Conservation (phyloP, 768 basidiomycete species). For the Mycena rebaudengoi region DNA sequence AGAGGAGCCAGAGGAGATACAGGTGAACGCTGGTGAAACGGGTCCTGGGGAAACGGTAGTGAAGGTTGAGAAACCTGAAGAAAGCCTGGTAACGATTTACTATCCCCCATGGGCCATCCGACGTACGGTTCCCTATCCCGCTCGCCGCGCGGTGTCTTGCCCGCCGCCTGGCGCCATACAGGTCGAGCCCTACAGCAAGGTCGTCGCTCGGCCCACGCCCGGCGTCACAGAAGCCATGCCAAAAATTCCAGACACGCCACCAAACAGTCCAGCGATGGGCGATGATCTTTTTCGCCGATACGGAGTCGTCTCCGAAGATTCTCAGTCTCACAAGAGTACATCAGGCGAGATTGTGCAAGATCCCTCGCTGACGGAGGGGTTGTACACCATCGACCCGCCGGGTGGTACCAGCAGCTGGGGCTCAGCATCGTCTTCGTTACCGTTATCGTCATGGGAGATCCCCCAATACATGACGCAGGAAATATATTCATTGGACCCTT, state of each 20-base stretch:
- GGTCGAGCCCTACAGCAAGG: conserved; percentile 21
- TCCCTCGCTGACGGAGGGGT: background rate
- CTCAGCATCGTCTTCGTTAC: background rate
- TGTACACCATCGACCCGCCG: conserved; percentile 4
- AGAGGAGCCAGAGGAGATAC: background rate
- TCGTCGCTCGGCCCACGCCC: conserved; percentile 9
- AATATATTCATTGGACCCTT: too few species aligned
- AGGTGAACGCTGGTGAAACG: too few species aligned
- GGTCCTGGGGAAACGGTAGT: too few species aligned
- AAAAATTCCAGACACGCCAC: background rate
- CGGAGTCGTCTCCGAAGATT: too few species aligned
- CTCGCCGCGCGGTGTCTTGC: conserved; percentile 25
- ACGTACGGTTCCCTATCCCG: conserved; percentile 19
- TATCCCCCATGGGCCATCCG: conserved; percentile 26
- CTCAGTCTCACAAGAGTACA: too few species aligned
- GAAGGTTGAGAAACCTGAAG: conserved; percentile 11
- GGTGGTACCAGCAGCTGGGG: conserved; percentile 17
- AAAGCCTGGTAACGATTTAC: conserved; percentile 20
- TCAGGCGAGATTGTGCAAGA: too few species aligned
- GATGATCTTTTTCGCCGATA: conserved; percentile 5
- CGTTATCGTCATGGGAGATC: background rate
- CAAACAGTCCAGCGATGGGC: background rate
- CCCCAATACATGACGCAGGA: too few species aligned
- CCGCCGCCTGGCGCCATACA: conserved; percentile 13
- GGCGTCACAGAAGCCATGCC: conserved; percentile 1